Evolutionary conservation across 2,329 filamentous ascomycete genomes (phyloP).

Genomic region (Nigrograna mackinnonii): DNA sequence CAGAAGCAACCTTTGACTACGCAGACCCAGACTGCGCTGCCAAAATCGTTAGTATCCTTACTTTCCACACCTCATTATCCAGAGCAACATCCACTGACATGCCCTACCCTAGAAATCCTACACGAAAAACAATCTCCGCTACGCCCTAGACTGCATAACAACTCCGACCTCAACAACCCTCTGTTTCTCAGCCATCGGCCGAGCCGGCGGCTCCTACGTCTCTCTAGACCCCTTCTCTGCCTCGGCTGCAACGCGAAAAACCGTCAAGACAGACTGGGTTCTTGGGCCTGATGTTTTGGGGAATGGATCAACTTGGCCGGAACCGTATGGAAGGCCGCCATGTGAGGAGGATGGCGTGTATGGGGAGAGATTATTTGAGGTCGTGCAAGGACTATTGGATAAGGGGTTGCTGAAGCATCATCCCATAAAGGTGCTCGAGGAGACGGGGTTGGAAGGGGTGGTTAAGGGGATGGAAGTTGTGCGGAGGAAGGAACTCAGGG

Average conservation of each 20-base stretch:
- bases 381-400: not conserved
- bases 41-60: conserved; percentile 51
- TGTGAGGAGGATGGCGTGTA: not conserved
- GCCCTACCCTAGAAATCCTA: too few species aligned
- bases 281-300: conserved; percentile 16
- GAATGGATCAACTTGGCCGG: conserved; percentile 6
- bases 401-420: not conserved
- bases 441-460: not conserved
- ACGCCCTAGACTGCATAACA: conserved; percentile 52
- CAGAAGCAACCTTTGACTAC: conserved; percentile 44
- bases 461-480: not conserved
- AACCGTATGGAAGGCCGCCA: conserved; percentile 4
- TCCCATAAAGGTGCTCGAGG: not conserved
- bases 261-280: conserved; percentile 15
- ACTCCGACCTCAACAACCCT: conserved; percentile 12
- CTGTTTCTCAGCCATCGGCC: conserved; percentile 22
- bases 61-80: too few species aligned
- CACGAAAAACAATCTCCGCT: conserved; percentile 36
- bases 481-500: too few species aligned
- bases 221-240: conserved; percentile 16
- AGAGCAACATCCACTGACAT: too few species aligned
- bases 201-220: conserved; percentile 19
- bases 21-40: conserved; percentile 39
- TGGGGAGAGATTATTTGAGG: not conserved
- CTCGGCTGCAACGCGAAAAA: conserved; percentile 5